Conservation (phyloP, 83 land plant genomes). For the Larix sibirica region DNA sequence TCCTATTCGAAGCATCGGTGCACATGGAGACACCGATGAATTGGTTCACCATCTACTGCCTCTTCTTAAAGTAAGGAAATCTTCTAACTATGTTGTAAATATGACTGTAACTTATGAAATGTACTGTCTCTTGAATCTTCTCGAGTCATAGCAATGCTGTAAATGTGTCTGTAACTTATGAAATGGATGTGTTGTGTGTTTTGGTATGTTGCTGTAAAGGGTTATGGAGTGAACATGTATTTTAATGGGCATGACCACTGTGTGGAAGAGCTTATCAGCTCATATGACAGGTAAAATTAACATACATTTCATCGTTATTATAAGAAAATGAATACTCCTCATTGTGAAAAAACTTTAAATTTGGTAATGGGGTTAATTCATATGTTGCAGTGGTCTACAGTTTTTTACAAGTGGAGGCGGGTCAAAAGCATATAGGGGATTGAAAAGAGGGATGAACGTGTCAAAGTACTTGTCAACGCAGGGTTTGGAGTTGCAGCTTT, state of each 20-base stretch:
- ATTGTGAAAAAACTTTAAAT: neutral
- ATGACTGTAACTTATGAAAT: no score
- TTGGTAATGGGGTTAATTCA: neutral
- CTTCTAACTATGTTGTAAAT: no score
- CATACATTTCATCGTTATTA: neutral
- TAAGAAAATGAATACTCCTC: no score
- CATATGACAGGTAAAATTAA: slow-evolving; percentile 50
- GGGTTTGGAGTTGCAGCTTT: slow-evolving; percentile 46
- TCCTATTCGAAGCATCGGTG: slow-evolving; percentile 70
- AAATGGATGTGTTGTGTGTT: no score
- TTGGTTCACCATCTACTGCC: slow-evolving; percentile 64
- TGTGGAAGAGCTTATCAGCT: slow-evolving; percentile 77
- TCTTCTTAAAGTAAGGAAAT: slow-evolving; percentile 53
- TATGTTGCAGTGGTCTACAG: slow-evolving; percentile 57
- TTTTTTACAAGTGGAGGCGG: slow-evolving; percentile 96
- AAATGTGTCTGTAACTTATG: no score
- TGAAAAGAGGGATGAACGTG: slow-evolving; percentile 19
- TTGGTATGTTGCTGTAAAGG: neutral
- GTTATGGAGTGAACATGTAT: slow-evolving; percentile 68
- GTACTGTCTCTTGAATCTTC: no score
- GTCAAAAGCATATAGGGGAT: slow-evolving; percentile 88
- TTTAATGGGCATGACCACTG: slow-evolving; percentile 98
- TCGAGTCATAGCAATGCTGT: no score
- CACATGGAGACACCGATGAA: slow-evolving; percentile 74
- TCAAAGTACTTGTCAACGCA: neutral